Evolutionary conservation across 2,329 filamentous ascomycete species (phyloP).

Genomic region (Mycosphaerella arachidis): DNA sequence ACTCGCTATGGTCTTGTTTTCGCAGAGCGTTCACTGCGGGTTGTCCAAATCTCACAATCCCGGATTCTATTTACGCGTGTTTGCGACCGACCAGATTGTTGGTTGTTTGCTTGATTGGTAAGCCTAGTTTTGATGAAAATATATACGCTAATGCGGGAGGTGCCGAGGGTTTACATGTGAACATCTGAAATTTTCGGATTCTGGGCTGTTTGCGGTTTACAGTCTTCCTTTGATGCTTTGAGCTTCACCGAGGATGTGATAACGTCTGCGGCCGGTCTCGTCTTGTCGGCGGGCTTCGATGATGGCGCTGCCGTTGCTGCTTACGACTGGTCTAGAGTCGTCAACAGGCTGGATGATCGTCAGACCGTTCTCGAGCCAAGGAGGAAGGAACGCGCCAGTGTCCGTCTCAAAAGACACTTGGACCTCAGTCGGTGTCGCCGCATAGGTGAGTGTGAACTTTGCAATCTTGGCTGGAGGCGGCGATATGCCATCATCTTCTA

Average conservation of each 20-base stretch:
- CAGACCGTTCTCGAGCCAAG: conserved; percentile 45
- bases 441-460: conserved; percentile 43
- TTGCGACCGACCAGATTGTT: too few species aligned
- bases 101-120: too few species aligned
- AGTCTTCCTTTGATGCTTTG: not conserved
- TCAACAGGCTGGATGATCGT: conserved; percentile 50
- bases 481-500: conserved; percentile 56
- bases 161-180: not conserved
- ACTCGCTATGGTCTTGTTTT: too few species aligned
- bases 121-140: too few species aligned
- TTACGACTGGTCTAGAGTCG: conserved; percentile 42
- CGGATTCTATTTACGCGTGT: too few species aligned
- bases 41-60: too few species aligned
- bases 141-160: too few species aligned
- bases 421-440: conserved; percentile 43
- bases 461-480: conserved; percentile 38
- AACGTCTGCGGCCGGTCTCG: conserved; percentile 23
- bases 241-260: conserved; percentile 3
- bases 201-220: not conserved
- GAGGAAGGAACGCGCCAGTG: conserved; percentile 42
- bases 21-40: too few species aligned
- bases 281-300: conserved; percentile 20
- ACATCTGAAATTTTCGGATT: not conserved
- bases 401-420: conserved; percentile 41
- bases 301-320: conserved; percentile 10